phyloP scores from a whole-genome alignment of 2,329 filamentous ascomycete species.

The Penicillium corylophilum region DNA sequence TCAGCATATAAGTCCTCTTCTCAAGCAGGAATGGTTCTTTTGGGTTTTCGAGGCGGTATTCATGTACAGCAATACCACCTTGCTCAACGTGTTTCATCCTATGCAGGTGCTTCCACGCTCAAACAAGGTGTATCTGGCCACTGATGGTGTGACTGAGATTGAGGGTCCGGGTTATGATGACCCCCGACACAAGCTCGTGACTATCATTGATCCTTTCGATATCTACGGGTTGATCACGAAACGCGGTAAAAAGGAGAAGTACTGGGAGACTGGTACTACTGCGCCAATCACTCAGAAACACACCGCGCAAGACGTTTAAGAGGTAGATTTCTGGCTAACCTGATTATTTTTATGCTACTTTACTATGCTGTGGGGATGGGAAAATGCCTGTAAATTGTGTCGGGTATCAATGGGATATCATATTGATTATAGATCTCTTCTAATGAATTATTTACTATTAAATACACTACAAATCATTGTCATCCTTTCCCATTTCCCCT shows the following conservation, averaged over 20 bases:
- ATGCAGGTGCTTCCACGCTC: slow-evolving; percentile 50
- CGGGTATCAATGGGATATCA: background rate
- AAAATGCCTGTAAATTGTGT: background rate
- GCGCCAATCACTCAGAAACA: background rate
- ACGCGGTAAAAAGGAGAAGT: slow-evolving; percentile 38
- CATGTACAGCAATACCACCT: slow-evolving; percentile 52
- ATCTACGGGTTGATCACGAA: slow-evolving; percentile 37
- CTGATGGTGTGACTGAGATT: slow-evolving; percentile 54
- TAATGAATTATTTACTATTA: background rate
- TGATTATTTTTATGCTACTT: background rate
- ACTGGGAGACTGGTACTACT: slow-evolving; percentile 34
- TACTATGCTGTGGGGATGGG: background rate
- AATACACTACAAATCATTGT: slow-evolving; percentile 14
- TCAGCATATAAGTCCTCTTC: slow-evolving; percentile 33
- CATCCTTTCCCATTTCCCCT: slow-evolving; percentile 24
- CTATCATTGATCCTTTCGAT: slow-evolving; percentile 46
- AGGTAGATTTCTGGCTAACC: background rate
- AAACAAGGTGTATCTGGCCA: slow-evolving; percentile 52
- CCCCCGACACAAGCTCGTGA: slow-evolving; percentile 46
- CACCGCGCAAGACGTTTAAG: background rate
- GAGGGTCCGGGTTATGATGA: slow-evolving; percentile 52
- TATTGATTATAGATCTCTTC: background rate
- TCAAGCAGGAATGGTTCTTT: slow-evolving; percentile 52
- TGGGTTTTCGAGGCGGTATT: slow-evolving; percentile 56
- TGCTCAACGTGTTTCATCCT: slow-evolving; percentile 55